A percentile compares a stretch with the other conserved stretches of the same genome.
phyloP scores from a whole-genome alignment of 208 protist species.

The Trypanosoma brucei region DNA sequence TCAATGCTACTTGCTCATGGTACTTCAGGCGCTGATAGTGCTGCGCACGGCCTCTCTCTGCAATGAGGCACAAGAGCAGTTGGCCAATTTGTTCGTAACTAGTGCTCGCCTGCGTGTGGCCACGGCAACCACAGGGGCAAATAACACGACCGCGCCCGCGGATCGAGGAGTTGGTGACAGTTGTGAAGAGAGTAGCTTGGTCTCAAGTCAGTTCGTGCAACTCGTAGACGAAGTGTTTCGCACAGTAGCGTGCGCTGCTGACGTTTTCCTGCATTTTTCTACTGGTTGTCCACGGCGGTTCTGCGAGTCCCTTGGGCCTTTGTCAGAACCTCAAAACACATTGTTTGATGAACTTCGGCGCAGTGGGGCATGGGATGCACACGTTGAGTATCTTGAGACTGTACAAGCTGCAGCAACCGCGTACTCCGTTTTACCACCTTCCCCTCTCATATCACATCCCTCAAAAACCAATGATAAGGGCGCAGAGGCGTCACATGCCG shows the following conservation, averaged over 20 bases:
- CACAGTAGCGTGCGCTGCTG: conserved; percentile 24
- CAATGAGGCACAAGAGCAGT: conserved; percentile 31
- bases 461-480: too few relatives aligned
- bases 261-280: conserved; percentile 49
- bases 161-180: neutral
- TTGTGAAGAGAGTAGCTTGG: neutral
- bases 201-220: neutral
- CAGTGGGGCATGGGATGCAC: conserved; percentile 19
- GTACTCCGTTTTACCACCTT: neutral
- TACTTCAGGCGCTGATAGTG: conserved; percentile 17
- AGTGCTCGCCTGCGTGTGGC: conserved; percentile 25
- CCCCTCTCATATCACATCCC: too few relatives aligned
- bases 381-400: conserved; percentile 21
- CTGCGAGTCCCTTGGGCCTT: conserved; percentile 28
- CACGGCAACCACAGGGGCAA: conserved; percentile 1
- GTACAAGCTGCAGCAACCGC: conserved; percentile 17
- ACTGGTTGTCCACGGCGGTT: conserved; percentile 25
- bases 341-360: conserved; percentile 17
- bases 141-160: neutral
- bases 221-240: conserved; percentile 30
- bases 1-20: conserved; percentile 23
- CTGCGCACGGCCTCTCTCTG: conserved; percentile 19
- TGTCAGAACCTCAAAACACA: conserved; percentile 14
- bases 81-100: conserved; percentile 31
- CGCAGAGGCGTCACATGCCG: too few relatives aligned